phyloP scores from a whole-genome alignment of 331 rosid species.

The Stylosanthes scabra region DNA sequence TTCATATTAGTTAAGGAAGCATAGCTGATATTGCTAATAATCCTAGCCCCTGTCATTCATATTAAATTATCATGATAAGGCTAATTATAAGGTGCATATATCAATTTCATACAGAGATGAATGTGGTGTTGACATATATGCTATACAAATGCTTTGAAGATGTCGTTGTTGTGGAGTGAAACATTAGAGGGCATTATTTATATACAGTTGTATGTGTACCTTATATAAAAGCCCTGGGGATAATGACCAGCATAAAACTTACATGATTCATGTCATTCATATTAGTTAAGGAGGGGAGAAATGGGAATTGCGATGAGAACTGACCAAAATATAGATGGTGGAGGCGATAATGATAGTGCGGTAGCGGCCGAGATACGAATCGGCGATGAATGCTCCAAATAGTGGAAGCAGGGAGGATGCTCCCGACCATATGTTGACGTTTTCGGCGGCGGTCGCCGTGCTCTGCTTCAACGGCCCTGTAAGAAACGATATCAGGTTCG shows the following conservation, averaged over 20 bases:
- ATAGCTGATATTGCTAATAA: slow-evolving; percentile 42
- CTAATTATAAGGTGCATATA: too few relatives aligned
- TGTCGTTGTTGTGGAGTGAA: too few relatives aligned
- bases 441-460: slow-evolving; percentile 54
- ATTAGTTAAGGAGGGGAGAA: too few relatives aligned
- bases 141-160: too few relatives aligned
- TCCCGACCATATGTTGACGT: slow-evolving; percentile 61
- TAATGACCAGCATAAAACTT: too few relatives aligned
- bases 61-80: background rate
- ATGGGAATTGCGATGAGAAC: background rate
- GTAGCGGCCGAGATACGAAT: slow-evolving; percentile 53
- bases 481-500: slow-evolving; percentile 52
- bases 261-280: too few relatives aligned
- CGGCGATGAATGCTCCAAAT: slow-evolving; percentile 49
- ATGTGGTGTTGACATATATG: too few relatives aligned
- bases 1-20: slow-evolving; percentile 26
- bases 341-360: slow-evolving; percentile 48
- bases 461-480: slow-evolving; percentile 58
- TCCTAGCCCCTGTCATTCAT: slow-evolving; percentile 44
- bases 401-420: slow-evolving; percentile 49
- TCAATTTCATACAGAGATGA: too few relatives aligned
- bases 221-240: too few relatives aligned
- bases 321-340: slow-evolving; percentile 43
- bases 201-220: too few relatives aligned
- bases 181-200: too few relatives aligned